Conservation (phyloP, 441 rosid genomes). For the Cnidoscolus chayamansa region DNA sequence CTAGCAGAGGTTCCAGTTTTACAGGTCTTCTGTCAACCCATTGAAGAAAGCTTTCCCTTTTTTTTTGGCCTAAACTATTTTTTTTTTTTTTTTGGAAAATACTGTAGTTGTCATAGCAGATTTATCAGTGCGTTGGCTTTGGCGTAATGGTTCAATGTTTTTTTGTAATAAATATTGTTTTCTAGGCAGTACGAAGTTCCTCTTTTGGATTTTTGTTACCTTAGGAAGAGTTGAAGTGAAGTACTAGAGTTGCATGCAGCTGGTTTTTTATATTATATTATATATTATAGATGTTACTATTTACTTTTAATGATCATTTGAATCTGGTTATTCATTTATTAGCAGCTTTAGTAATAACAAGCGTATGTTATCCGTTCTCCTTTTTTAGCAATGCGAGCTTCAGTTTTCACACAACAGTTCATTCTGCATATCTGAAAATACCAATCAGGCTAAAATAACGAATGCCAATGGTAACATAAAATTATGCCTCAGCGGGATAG, state of each 20-base stretch:
- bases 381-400: too few species aligned
- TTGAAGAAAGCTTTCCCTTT: conserved; percentile 12
- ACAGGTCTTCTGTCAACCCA: conserved; percentile 50
- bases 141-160: conserved; percentile 19
- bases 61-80: not conserved
- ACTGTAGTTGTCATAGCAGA: conserved; percentile 24
- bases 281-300: not conserved
- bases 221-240: too few species aligned
- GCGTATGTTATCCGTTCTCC: not conserved
- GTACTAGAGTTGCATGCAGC: not conserved
- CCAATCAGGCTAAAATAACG: too few species aligned
- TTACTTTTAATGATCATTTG: not conserved
- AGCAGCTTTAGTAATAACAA: not conserved
- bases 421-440: too few species aligned
- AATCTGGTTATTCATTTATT: not conserved
- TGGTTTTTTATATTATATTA: not conserved
- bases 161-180: conserved; percentile 39
- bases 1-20: conserved; percentile 75
- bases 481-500: too few species aligned
- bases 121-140: conserved; percentile 17
- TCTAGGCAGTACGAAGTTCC: too few species aligned
- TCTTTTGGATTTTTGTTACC: too few species aligned
- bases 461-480: too few species aligned
- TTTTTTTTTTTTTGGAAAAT: conserved; percentile 7
- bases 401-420: too few species aligned